phyloP scores from a whole-genome alignment of 2,329 filamentous ascomycete species.

The Clonostachys rosea region DNA sequence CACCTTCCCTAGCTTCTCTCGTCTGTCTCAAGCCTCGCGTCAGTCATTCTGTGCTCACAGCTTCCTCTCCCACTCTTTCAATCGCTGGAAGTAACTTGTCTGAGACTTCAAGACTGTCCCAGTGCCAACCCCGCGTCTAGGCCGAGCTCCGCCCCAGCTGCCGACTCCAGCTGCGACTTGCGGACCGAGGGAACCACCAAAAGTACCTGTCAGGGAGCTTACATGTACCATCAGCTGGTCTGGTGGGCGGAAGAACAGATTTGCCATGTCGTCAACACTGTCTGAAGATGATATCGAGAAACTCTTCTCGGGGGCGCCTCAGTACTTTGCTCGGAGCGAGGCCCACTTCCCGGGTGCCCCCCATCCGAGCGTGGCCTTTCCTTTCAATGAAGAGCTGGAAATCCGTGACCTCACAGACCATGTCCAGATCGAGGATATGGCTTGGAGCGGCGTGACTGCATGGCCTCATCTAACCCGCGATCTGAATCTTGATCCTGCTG shows the following conservation, averaged over 20 bases:
- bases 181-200: too few species aligned
- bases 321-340: conserved; percentile 60
- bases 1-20: too few species aligned
- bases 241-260: not conserved
- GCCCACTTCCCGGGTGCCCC: conserved; percentile 55
- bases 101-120: too few species aligned
- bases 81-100: too few species aligned
- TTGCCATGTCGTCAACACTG: conserved; percentile 26
- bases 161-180: too few species aligned
- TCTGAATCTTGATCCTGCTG: conserved; percentile 37
- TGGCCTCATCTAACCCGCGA: conserved; percentile 56
- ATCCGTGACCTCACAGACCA: conserved; percentile 63
- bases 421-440: conserved; percentile 56
- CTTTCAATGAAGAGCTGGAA: conserved; percentile 58
- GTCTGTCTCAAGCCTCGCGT: too few species aligned
- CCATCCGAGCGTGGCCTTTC: conserved; percentile 61
- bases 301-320: conserved; percentile 72
- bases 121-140: too few species aligned
- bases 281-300: conserved; percentile 58
- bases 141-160: too few species aligned
- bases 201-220: too few species aligned
- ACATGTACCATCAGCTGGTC: too few species aligned
- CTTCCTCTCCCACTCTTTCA: too few species aligned
- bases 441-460: conserved; percentile 59
- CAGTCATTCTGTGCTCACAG: too few species aligned